Percentiles rank a stretch among this genome's conserved stretches.
phyloP scores from a whole-genome alignment of 768 basidiomycete genomes.

The Rhodotorula diobovata region DNA sequence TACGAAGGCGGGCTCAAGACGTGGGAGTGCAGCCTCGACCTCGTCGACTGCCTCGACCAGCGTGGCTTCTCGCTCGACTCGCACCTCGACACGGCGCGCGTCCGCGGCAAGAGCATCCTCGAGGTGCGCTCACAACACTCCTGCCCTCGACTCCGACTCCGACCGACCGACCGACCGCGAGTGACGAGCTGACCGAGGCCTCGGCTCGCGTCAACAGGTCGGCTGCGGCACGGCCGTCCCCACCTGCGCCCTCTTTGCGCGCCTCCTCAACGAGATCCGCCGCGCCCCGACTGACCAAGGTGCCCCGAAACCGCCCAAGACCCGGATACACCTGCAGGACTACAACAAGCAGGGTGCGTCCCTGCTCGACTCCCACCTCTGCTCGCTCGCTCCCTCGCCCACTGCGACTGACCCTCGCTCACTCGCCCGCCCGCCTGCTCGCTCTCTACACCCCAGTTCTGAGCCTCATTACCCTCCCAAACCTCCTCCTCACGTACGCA shows the following conservation, averaged over 20 bases:
- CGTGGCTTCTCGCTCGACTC: constrained; percentile 28
- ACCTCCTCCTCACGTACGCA: constrained; percentile 45
- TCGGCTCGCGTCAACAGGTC: constrained; percentile 53
- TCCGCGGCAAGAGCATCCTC: constrained; percentile 58
- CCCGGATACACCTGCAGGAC: constrained; percentile 76
- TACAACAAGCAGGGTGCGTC: constrained; percentile 62
- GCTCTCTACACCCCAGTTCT: constrained; percentile 18
- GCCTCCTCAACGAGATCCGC: constrained; percentile 49
- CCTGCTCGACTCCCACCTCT: no score
- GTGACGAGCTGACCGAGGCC: no score
- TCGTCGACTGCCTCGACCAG: constrained; percentile 59
- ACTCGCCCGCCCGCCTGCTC: background rate
- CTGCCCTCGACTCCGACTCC: no score
- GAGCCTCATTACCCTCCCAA: constrained; percentile 46
- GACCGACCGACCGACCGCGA: background rate
- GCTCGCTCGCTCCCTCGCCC: background rate
- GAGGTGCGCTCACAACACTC: constrained; percentile 71
- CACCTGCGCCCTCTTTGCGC: constrained; percentile 64
- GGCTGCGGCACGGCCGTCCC: constrained; percentile 93
- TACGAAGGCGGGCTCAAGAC: constrained; percentile 97
- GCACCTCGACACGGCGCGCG: constrained; percentile 42
- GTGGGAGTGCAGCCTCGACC: constrained; percentile 91
- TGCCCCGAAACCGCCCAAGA: constrained; percentile 44
- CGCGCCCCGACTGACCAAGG: constrained; percentile 29
- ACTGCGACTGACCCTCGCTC: background rate